Evolutionary conservation across 1,139 yeast genomes (phyloP).

Genomic region (Geotrichum macrosporum): DNA sequence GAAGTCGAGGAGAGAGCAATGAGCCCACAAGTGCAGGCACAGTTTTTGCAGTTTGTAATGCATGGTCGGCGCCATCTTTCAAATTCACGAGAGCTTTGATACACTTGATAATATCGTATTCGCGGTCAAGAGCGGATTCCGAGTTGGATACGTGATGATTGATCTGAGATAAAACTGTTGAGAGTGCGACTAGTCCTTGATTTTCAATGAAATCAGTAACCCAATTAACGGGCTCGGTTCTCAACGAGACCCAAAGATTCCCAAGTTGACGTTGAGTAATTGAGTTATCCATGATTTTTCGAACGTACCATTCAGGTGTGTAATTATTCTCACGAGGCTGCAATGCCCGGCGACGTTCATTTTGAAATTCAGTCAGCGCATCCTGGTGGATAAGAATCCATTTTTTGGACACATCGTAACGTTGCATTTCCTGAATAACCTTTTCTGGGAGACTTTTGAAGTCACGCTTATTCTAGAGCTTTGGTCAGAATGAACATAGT

Average conservation of each 20-base stretch:
- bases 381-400: conserved; percentile 93
- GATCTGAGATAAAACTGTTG: conserved; percentile 51
- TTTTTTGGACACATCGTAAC: conserved; percentile 72
- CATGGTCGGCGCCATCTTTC: conserved; percentile 53
- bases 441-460: conserved; percentile 71
- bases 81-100: conserved; percentile 57
- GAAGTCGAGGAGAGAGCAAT: conserved; percentile 55
- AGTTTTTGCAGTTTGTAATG: conserved; percentile 48
- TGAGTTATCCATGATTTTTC: conserved; percentile 63
- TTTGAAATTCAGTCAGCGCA: conserved; percentile 70
- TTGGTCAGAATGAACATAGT: neutral
- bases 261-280: conserved; percentile 70
- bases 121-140: conserved; percentile 51
- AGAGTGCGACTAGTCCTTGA: conserved; percentile 85
- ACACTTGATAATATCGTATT: conserved; percentile 57
- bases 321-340: conserved; percentile 38
- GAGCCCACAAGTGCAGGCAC: conserved; percentile 60
- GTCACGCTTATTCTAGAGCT: conserved; percentile 65
- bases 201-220: conserved; percentile 71
- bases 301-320: conserved; percentile 75
- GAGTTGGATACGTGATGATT: conserved; percentile 35
- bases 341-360: conserved; percentile 42
- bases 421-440: conserved; percentile 74
- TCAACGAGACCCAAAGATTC: conserved; percentile 81
- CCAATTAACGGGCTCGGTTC: conserved; percentile 93